Evolutionary conservation across 1,139 yeast genomes (phyloP).

Genomic region (Saccharomyces hybrid): DNA sequence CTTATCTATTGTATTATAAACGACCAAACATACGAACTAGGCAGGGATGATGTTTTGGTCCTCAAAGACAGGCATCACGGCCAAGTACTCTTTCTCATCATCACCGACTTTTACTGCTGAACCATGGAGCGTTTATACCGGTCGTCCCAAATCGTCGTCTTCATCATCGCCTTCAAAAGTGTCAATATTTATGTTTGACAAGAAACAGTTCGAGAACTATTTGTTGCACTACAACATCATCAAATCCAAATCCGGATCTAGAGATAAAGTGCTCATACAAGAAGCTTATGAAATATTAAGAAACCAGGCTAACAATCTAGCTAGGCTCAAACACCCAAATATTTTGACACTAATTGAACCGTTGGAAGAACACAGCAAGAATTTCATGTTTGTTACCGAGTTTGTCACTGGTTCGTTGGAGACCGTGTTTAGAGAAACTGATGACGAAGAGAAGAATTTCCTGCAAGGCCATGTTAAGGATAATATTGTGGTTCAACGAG

Average conservation of each 20-base stretch:
- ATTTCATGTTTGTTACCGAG: constrained; percentile 81
- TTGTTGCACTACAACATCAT: constrained; percentile 48
- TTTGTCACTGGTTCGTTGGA: constrained; percentile 56
- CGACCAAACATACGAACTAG: background rate
- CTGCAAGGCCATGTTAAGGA: constrained; percentile 37
- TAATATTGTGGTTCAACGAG: constrained; percentile 71
- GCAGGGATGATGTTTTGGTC: constrained; percentile 28
- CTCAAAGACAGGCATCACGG: constrained; percentile 60
- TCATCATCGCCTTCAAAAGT: constrained; percentile 38
- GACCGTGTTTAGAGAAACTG: constrained; percentile 34
- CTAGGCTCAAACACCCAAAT: constrained; percentile 84
- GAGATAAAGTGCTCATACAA: constrained; percentile 30
- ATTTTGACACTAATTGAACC: constrained; percentile 78
- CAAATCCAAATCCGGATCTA: constrained; percentile 30
- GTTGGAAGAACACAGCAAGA: constrained; percentile 73
- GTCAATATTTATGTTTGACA: constrained; percentile 84
- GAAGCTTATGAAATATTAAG: constrained; percentile 45
- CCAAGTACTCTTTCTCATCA: constrained; percentile 64
- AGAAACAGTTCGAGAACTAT: constrained; percentile 59
- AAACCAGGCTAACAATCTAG: constrained; percentile 58
- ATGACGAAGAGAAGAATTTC: constrained; percentile 23
- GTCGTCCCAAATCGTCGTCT: constrained; percentile 49
- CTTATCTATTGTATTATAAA: too few relatives aligned
- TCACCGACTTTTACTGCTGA: constrained; percentile 70
- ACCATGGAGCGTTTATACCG: constrained; percentile 84